A percentile compares a stretch with the other conserved stretches of the same genome.
Evolutionary conservation across 2,329 filamentous ascomycete genomes (phyloP).

Genomic region (Cadophora sp.): DNA sequence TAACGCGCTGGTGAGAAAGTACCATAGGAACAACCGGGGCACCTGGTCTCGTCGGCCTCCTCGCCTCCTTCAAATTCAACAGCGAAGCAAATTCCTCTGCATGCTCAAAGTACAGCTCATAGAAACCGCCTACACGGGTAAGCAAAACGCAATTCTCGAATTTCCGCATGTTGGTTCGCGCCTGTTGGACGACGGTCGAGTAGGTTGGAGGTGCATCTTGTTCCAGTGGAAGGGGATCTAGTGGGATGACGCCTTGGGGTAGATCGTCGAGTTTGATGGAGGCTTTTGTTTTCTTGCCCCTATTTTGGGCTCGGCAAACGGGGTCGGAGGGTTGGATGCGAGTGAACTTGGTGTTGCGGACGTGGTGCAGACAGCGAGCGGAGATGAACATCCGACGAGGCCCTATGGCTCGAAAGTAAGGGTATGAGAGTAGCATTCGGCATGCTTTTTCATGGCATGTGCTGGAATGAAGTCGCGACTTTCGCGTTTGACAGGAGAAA

Average conservation of each 20-base stretch:
- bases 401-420: slow-evolving; percentile 15
- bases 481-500: background rate
- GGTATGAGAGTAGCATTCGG: slow-evolving; percentile 29
- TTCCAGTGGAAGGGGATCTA: slow-evolving; percentile 46
- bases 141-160: slow-evolving; percentile 91
- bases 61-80: slow-evolving; percentile 84
- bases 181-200: slow-evolving; percentile 88
- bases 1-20: slow-evolving; percentile 30
- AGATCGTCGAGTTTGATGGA: slow-evolving; percentile 62
- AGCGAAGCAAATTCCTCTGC: slow-evolving; percentile 87
- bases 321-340: background rate
- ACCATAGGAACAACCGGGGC: slow-evolving; percentile 87
- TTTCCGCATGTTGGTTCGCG: slow-evolving; percentile 85
- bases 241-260: slow-evolving; percentile 56
- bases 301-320: slow-evolving; percentile 38
- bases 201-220: slow-evolving; percentile 64
- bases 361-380: slow-evolving; percentile 16
- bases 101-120: slow-evolving; percentile 97
- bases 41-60: slow-evolving; percentile 71
- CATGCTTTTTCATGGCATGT: slow-evolving; percentile 19
- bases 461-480: slow-evolving; percentile 2
- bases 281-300: slow-evolving; percentile 45
- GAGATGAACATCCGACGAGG: slow-evolving; percentile 17
- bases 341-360: slow-evolving; percentile 8
- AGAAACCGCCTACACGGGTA: slow-evolving; percentile 93